Conservation (phyloP, 495 filamentous ascomycete species). For the Penicillium canariense region DNA sequence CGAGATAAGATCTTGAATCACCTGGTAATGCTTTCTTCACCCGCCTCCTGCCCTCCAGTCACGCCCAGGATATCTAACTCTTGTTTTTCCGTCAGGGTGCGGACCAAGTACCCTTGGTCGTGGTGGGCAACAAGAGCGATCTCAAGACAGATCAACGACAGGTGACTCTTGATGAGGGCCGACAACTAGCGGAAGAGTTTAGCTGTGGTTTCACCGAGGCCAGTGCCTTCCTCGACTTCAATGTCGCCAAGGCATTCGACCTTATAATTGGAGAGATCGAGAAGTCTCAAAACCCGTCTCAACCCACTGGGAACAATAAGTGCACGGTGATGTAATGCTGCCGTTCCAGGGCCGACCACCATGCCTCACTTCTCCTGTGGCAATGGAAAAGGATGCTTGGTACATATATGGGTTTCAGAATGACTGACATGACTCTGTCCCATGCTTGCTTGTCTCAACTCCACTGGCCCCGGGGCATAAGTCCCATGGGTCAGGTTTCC, state of each 20-base stretch:
- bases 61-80: background rate
- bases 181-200: constrained; percentile 75
- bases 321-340: constrained; percentile 77
- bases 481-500: background rate
- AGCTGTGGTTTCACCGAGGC: constrained; percentile 94
- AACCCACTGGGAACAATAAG: constrained; percentile 74
- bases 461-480: background rate
- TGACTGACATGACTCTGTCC: background rate
- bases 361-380: background rate
- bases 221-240: constrained; percentile 88
- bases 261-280: constrained; percentile 93
- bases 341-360: background rate
- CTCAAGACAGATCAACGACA: constrained; percentile 90
- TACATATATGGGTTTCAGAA: background rate
- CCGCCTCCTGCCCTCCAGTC: background rate
- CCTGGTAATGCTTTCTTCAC: constrained; percentile 52
- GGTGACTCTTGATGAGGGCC: constrained; percentile 80
- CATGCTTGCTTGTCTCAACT: background rate
- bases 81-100: constrained; percentile 62
- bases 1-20: constrained; percentile 97
- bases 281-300: constrained; percentile 86
- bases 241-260: constrained; percentile 90
- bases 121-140: constrained; percentile 97
- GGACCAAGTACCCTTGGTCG: constrained; percentile 85
- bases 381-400: constrained; percentile 6